Evolutionary conservation across 805 yeast species (phyloP), one percentile per base, ranked within the genome.

Genomic region (Kazachstania psychrophila): DNA sequence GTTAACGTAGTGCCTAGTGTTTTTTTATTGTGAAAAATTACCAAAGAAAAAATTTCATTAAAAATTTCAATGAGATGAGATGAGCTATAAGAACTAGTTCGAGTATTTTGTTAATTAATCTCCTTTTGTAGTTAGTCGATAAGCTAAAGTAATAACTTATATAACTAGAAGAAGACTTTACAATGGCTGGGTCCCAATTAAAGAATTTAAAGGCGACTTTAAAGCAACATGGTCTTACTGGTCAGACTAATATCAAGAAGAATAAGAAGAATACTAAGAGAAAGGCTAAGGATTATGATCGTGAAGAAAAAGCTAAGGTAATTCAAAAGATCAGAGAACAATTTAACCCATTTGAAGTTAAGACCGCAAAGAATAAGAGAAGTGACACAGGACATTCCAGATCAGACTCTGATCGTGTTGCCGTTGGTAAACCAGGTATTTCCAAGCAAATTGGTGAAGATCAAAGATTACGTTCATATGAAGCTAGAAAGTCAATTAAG

Each of bases 171-270:
- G n/a, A n/a, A n/a, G n/a, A n/a, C n/a, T n/a, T n/a, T n/a, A n/a
- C n/a, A n/a, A 81, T 81, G 92, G 89, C 81, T 25, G 94, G 94
- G 24, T 84, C 95, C 12, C 96, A 88, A 65, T 66, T 88, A 44
- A 87, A 86, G 57, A 77, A 75, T 65, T 70, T 87, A 37, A 86
- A 81, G 51, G 88, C 77, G 34, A 76, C 86, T 2, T 64, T 87
- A 38, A 79, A 79, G 53, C 72, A 76, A 35, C 76, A 79, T 37
- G 95, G 95, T 1, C 68, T 88, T 20, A 79, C 86, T n/a, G 95
- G 95, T 0, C 94, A 81, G 56, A 75, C 88, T 17, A 83, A 82
- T 47, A 62, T 67, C 34, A 79, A 75, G 57, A 75, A 73, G 49
- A 61, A 59, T 32, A 51, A 52, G 40, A 74, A 70, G 36, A 57